Base-by-base conservation (phyloP, 495 filamentous ascomycete genomes). In the Hypoxylon lienhwacheense region DNA sequence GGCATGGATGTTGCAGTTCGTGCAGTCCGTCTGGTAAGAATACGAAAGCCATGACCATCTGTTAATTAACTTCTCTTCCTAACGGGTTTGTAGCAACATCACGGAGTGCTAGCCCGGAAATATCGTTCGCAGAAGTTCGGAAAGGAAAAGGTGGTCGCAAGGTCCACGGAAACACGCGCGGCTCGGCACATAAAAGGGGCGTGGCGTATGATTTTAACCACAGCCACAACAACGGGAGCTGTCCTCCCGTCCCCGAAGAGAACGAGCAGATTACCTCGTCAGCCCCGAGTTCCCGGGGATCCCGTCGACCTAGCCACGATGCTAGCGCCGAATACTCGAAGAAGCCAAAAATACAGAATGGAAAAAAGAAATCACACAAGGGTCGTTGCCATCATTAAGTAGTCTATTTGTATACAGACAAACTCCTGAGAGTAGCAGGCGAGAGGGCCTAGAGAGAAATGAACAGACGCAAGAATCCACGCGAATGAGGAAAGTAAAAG, bases 1-100 rank as follows among this genome's bases (percentile, higher is more conserved):
- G 71, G 21, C 73, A 76, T 43, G 67, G 66, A 28, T 73, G 72
- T 51, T 76, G 73, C 52, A 66, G 59, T 35, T 65, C 64, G 41
- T 76, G 73, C 45, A 67, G 51, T 49, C 67, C 62, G 33, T 68
- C 65, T 21, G 24, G 71, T 71, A 35, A 67, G 65, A 16, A 35
- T 43, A 17, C 29, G 17, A 43, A 8, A 15, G 36, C 32, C n/a
- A 29, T 15, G 16, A 14, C 20, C 21, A 11, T 37, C 7, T 11
- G 22, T 5, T 37, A 3, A 6, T 14, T 26, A 36, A 42, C 20
- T 33, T 17, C 17, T 15, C 21, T 56, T 41, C 47, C 53, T 57
- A 17, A 62, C 25, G 7, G n/a, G 14, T 43, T 53, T 28, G 29
- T 46, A 66, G 63, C 51, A 17, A 50, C 51, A 39, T 60, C 65